These are phyloP conservation scores for Myxozyma monticola DNA, from an alignment of 805 yeast genomes.

Conservation along the genomic window DNA sequence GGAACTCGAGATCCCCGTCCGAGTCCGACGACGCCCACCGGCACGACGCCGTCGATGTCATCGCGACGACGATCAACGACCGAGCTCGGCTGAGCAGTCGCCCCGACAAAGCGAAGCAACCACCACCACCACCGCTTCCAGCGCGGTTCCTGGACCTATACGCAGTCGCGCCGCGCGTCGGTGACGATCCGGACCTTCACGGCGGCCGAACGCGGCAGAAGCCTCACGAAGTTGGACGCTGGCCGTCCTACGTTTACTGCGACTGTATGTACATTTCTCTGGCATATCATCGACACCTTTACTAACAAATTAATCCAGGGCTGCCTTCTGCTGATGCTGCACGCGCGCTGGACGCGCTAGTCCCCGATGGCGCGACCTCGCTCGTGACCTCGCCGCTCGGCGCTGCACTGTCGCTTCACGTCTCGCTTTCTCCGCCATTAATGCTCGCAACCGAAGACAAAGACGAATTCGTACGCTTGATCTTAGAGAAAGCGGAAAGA, in stretches of 20 bases:
- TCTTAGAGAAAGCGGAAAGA: too few species aligned
- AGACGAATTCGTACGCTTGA: constrained; percentile 3
- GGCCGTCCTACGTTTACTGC: constrained; percentile 28
- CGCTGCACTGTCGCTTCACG: constrained; percentile 21
- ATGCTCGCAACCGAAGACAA: constrained; percentile 12
- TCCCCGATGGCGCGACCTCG: constrained; percentile 16
- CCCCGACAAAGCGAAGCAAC: too few species aligned
- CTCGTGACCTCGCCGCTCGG: constrained; percentile 21
- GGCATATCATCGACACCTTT: background rate
- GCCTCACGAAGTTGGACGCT: constrained; percentile 19
- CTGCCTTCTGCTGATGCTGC: constrained; percentile 7
- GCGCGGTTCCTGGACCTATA: constrained; percentile 22
- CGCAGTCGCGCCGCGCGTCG: constrained; percentile 21
- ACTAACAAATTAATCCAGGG: constrained; percentile 4
- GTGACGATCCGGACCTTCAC: constrained; percentile 25
- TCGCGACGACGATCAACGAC: background rate
- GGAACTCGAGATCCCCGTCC: too few species aligned
- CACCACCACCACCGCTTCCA: constrained; percentile 26
- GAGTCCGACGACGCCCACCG: too few species aligned
- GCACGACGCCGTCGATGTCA: background rate
- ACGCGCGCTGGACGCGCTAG: background rate
- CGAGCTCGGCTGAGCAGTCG: background rate
- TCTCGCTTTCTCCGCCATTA: constrained; percentile 26
- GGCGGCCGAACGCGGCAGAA: constrained; percentile 20
- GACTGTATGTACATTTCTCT: constrained; percentile 10